Percentiles rank a stretch among this genome's conserved stretches.
These are phyloP conservation scores for Scleromitrula shiraiana DNA, from an alignment of 2,329 filamentous ascomycete species.

Conservation along the genomic window DNA sequence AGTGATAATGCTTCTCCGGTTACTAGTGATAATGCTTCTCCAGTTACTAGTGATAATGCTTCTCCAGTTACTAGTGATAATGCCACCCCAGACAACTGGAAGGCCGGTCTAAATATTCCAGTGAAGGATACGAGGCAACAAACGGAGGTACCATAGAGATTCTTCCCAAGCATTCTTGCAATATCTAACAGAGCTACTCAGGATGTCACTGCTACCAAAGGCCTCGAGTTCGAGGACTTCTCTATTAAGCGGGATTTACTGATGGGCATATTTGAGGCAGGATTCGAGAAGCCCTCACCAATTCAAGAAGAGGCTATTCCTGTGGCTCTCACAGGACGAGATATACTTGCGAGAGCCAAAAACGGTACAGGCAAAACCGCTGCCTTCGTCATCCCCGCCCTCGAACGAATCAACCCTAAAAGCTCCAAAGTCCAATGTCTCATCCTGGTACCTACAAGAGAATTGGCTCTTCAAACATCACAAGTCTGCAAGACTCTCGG, in stretches of 20 bases:
- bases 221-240: conserved; percentile 95
- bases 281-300: conserved; percentile 96
- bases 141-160: conserved; percentile 54
- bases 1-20: conserved; percentile 10
- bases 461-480: conserved; percentile 95
- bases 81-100: conserved; percentile 56
- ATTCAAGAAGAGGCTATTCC: conserved; percentile 99
- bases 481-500: conserved; percentile 98
- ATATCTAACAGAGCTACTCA: conserved; percentile 32
- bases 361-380: conserved; percentile 98
- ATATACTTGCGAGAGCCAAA: conserved; percentile 93
- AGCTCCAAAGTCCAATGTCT: conserved; percentile 93
- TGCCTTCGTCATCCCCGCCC: conserved; percentile 90
- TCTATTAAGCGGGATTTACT: conserved; percentile 88
- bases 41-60: no score
- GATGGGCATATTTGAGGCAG: conserved; percentile 99
- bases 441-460: conserved; percentile 92
- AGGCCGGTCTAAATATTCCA: conserved; percentile 63
- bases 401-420: conserved; percentile 95
- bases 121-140: conserved; percentile 69
- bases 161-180: background rate
- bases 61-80: conserved; percentile 9
- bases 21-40: no score
- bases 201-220: conserved; percentile 98
- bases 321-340: conserved; percentile 87